Percentiles rank a stretch among this genome's conserved stretches.
Conservation (phyloP, 2,329 filamentous ascomycete genomes). For the Fusarium udum region DNA sequence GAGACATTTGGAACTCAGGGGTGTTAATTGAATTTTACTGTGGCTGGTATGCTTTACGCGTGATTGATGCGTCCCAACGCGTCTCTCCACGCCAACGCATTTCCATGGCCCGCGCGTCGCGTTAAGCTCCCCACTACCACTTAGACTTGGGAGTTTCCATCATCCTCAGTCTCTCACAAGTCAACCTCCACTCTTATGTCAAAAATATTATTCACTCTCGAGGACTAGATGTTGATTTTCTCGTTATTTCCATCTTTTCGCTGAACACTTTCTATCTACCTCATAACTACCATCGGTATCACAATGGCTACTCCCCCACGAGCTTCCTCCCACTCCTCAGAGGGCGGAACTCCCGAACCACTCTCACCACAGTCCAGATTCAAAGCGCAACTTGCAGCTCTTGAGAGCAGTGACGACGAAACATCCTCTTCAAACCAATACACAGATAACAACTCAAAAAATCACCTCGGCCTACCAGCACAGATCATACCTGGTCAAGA, state of each 20-base stretch:
- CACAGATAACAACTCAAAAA: constrained; percentile 14
- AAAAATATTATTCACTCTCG: not conserved
- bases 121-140: constrained; percentile 45
- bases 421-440: constrained; percentile 21
- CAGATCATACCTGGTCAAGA: constrained; percentile 51
- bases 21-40: constrained; percentile 1
- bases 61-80: constrained; percentile 38
- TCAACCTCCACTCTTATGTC: constrained; percentile 13
- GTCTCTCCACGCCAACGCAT: constrained; percentile 40
- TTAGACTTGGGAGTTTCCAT: constrained; percentile 23
- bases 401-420: constrained; percentile 63
- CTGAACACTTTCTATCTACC: not conserved
- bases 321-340: constrained; percentile 56
- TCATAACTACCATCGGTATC: not conserved
- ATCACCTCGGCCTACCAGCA: constrained; percentile 10
- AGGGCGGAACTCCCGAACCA: constrained; percentile 54
- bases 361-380: constrained; percentile 66
- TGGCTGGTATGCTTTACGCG: constrained; percentile 13
- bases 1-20: not conserved
- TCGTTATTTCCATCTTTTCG: not conserved
- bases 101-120: constrained; percentile 43
- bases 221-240: not conserved
- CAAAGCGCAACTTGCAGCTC: constrained; percentile 60
- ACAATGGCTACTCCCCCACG: constrained; percentile 58
- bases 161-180: not conserved